Conservation (phyloP, 2,329 filamentous ascomycete species). For the Cytospora paraplurivora region DNA sequence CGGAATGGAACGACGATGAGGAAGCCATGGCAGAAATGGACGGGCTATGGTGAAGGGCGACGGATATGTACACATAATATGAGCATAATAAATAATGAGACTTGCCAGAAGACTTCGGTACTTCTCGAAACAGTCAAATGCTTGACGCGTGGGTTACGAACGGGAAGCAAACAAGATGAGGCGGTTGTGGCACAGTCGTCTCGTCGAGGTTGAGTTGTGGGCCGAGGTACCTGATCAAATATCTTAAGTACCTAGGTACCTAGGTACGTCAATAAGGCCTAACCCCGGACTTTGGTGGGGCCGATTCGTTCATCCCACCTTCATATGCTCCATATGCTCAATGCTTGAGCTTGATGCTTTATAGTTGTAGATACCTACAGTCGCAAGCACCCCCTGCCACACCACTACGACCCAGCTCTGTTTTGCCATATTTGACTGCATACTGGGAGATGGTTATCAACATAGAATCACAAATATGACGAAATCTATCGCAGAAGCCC, state of each 20-base stretch:
- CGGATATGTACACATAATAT: background rate
- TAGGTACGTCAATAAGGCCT: slow-evolving; percentile 16
- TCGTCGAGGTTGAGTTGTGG: too few species aligned
- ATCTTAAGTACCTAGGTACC: background rate
- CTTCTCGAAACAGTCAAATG: too few species aligned
- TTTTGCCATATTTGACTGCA: background rate
- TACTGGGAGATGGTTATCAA: slow-evolving; percentile 2
- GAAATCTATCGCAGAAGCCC: slow-evolving; percentile 48
- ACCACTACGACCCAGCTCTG: background rate
- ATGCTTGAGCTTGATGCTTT: slow-evolving; percentile 1
- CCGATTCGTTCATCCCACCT: slow-evolving; percentile 19
- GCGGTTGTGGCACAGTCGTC: too few species aligned
- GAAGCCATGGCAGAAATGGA: slow-evolving; percentile 69
- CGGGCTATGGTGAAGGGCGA: slow-evolving; percentile 49
- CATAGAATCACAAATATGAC: slow-evolving; percentile 31
- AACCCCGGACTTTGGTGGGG: slow-evolving; percentile 26
- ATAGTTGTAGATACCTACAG: background rate
- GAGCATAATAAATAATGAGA: background rate
- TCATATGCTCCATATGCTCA: background rate
- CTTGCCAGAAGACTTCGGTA: too few species aligned
- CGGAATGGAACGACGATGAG: slow-evolving; percentile 62
- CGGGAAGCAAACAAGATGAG: background rate
- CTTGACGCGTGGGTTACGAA: background rate
- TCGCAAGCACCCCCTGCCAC: background rate
- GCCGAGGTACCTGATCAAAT: too few species aligned